phyloP scores from a whole-genome alignment of 2,329 filamentous ascomycete species.

The Podosphaera xanthii region DNA sequence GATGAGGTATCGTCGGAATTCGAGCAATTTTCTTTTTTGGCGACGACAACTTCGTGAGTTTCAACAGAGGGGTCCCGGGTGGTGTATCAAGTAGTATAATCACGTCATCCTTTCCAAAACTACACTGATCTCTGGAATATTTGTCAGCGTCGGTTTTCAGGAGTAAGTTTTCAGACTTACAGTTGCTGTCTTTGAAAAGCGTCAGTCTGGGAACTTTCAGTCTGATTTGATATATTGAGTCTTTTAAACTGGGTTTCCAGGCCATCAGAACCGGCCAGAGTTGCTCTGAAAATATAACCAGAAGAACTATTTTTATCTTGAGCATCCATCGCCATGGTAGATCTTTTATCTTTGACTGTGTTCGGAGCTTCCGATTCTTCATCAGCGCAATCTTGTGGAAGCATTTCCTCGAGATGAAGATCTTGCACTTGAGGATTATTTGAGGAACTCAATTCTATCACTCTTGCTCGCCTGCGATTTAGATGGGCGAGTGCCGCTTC shows the following conservation, averaged over 20 bases:
- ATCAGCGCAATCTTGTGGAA: background rate
- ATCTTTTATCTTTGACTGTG: too few relatives aligned
- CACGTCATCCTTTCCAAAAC: background rate
- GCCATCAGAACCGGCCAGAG: background rate
- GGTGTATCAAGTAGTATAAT: constrained; percentile 7
- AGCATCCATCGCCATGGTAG: background rate
- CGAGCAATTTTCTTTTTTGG: constrained; percentile 14
- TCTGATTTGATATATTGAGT: background rate
- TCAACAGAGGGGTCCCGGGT: constrained; percentile 10
- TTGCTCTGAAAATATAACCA: background rate
- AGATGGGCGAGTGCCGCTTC: too few relatives aligned
- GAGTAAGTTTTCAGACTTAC: background rate
- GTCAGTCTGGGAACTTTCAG: background rate
- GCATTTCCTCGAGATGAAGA: background rate
- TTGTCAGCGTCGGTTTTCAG: background rate
- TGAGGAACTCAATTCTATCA: background rate
- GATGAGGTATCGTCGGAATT: constrained; percentile 31
- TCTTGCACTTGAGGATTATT: background rate
- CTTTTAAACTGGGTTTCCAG: background rate
- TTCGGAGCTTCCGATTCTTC: too few relatives aligned
- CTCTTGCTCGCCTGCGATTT: background rate
- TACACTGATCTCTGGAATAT: background rate
- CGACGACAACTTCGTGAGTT: constrained; percentile 9
- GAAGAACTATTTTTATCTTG: background rate
- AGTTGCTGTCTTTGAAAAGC: background rate